Base-by-base conservation (phyloP, 805 yeast species). In the Ogataea ganodermae region DNA sequence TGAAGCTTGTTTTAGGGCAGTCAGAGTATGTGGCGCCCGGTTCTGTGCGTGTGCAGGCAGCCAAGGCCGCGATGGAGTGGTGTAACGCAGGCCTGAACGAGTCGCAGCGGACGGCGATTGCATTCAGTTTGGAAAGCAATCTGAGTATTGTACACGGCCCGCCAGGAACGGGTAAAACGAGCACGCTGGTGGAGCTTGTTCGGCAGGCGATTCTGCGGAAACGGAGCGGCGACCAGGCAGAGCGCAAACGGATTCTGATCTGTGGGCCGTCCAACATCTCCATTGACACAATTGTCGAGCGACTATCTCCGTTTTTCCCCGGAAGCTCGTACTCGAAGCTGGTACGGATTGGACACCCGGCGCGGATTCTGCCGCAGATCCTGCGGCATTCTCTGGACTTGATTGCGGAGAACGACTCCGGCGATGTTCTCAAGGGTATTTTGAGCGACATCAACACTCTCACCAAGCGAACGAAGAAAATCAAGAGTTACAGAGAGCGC, bases 211-310 rank as follows among this genome's bases (percentile, higher is more conserved):
- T 81, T 1, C 70, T 69, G 7, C 67, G 66, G 6, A 52, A 46
- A 23, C 55, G 53, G 14, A 16, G 45, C 8, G 41, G 49, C 5
- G 23, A 35, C 12, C 27, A n/a, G 10, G 30, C 28, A 17, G 59
- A 59, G 5, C 57, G 62, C 13, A 55, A 53, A 18, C 66, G 90
- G 37, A 83, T 92, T 0, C 69, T 92, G 23, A 91, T 92, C 0
- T 91, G 97, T 69, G 97, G 97, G 0, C 96, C 98, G 0, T 90
- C 97, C 0, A 92, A 92, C 62, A 83, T 90, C 13, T 81, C 97
- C 1, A 96, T 91, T 1, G 98, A 92, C 63, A 92, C 96, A 0
- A 86, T 92, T 13, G 66, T 91, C 40, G 97, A 92, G 64, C 71
- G 97, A 49, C 65, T 92, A 18, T 66, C 74, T 33, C 65, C 65